phyloP scores from a whole-genome alignment of 106 monocot genomes.

The Iris macrosiphon region DNA sequence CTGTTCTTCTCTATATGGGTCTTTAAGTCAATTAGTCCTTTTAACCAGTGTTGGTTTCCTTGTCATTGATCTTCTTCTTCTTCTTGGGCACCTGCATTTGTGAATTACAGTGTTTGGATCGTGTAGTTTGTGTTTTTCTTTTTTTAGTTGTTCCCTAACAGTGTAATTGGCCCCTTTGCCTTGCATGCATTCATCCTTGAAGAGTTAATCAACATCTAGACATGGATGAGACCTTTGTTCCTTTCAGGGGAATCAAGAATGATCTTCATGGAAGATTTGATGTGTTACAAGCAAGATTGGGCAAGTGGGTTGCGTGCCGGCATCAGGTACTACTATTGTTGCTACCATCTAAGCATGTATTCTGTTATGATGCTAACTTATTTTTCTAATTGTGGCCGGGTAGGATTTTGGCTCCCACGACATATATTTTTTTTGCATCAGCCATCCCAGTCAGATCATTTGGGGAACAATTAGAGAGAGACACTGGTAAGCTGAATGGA shows the following conservation, averaged over 20 bases:
- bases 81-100: too few species aligned
- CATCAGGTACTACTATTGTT: constrained; percentile 25
- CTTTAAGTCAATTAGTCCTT: too few species aligned
- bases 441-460: constrained; percentile 77
- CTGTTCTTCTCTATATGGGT: too few species aligned
- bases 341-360: background rate
- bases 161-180: too few species aligned
- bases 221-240: constrained; percentile 63
- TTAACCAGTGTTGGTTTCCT: too few species aligned
- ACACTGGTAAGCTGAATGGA: constrained; percentile 36
- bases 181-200: too few species aligned
- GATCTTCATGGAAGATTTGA: constrained; percentile 41
- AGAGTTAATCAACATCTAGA: too few species aligned
- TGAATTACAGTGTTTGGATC: too few species aligned
- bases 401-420: constrained; percentile 26
- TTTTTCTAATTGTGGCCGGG: background rate
- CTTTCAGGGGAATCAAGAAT: constrained; percentile 52
- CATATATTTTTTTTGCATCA: too few species aligned
- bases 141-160: too few species aligned
- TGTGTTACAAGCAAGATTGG: constrained; percentile 67
- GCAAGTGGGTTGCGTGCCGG: constrained; percentile 47
- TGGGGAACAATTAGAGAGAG: constrained; percentile 69
- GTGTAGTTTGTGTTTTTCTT: too few species aligned
- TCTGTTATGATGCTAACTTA: background rate
- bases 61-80: too few species aligned